Percentiles rank a stretch among this genome's conserved stretches.
Evolutionary conservation across 2,329 filamentous ascomycete species (phyloP).

Genomic region (Xylariaceae sp.): DNA sequence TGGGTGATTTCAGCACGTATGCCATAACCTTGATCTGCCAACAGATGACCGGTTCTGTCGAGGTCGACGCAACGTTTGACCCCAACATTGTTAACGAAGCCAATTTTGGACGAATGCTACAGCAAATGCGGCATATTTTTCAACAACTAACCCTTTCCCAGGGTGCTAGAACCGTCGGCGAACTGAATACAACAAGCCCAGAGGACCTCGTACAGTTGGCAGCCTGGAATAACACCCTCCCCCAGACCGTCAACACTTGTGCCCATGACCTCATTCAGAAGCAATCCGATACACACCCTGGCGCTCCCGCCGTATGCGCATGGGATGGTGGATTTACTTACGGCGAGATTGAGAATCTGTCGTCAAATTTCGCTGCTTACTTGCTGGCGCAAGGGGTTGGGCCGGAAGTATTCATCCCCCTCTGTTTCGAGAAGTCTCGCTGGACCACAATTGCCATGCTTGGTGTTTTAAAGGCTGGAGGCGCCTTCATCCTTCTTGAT

Average conservation of each 20-base stretch:
- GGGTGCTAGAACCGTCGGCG: background rate
- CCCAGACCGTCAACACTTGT: background rate
- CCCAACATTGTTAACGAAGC: constrained; percentile 1
- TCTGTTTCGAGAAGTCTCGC: constrained; percentile 17
- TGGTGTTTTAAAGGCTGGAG: constrained; percentile 25
- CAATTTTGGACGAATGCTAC: constrained; percentile 4
- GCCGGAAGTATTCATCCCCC: constrained; percentile 11
- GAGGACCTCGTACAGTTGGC: constrained; percentile 4
- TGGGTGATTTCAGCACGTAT: constrained; percentile 10
- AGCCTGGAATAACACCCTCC: constrained; percentile 1
- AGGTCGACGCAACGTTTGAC: constrained; percentile 9
- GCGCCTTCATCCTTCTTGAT: constrained; percentile 25
- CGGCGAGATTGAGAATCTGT: constrained; percentile 20
- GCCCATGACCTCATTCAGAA: constrained; percentile 11
- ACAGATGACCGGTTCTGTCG: background rate
- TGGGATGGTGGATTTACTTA: constrained; percentile 23
- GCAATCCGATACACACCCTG: background rate
- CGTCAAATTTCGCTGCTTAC: constrained; percentile 12
- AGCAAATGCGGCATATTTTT: constrained; percentile 4
- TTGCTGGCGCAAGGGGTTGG: constrained; percentile 4
- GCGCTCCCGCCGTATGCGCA: constrained; percentile 10
- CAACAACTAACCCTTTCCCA: constrained; percentile 5
- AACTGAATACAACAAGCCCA: background rate
- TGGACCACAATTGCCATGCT: constrained; percentile 20
- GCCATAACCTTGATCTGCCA: constrained; percentile 7